A percentile compares a stretch with the other conserved stretches of the same genome.
These are phyloP conservation scores for Botryosphaeria dothidea DNA, from an alignment of 2,329 filamentous ascomycete genomes.

Conservation along the genomic window DNA sequence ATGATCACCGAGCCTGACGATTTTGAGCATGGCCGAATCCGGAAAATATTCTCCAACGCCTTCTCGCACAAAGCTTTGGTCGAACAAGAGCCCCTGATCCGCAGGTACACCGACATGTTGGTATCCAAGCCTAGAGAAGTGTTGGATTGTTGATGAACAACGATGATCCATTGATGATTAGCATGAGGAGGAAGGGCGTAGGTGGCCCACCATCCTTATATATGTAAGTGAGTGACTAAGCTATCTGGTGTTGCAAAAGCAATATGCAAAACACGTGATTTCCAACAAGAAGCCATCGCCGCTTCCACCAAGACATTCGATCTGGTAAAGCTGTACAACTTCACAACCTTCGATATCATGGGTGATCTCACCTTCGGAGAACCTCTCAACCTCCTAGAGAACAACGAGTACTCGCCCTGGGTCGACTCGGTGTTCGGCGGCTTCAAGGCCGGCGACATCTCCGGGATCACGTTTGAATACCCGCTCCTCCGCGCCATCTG, in stretches of 20 bases:
- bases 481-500: background rate
- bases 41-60: constrained; percentile 41
- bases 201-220: too few species aligned
- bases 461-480: background rate
- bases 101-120: constrained; percentile 42
- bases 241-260: too few species aligned
- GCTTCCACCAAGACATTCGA: constrained; percentile 14
- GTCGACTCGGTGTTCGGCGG: constrained; percentile 30
- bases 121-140: constrained; percentile 39
- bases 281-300: constrained; percentile 12
- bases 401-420: constrained; percentile 33
- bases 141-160: too few species aligned
- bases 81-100: constrained; percentile 42
- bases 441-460: constrained; percentile 21
- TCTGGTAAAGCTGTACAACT: constrained; percentile 29
- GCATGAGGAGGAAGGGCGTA: too few species aligned
- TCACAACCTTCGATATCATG: constrained; percentile 37
- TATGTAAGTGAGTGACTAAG: too few species aligned
- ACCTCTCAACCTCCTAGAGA: constrained; percentile 30
- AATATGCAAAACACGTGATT: too few species aligned
- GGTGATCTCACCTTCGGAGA: constrained; percentile 35
- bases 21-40: constrained; percentile 42
- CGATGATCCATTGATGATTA: too few species aligned
- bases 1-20: constrained; percentile 35
- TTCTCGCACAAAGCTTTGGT: constrained; percentile 42